A percentile compares a stretch with the other conserved stretches of the same genome.
These are phyloP conservation scores for Iodosphaeria phyllophila DNA, from an alignment of 2,329 filamentous ascomycete genomes.

Conservation along the genomic window DNA sequence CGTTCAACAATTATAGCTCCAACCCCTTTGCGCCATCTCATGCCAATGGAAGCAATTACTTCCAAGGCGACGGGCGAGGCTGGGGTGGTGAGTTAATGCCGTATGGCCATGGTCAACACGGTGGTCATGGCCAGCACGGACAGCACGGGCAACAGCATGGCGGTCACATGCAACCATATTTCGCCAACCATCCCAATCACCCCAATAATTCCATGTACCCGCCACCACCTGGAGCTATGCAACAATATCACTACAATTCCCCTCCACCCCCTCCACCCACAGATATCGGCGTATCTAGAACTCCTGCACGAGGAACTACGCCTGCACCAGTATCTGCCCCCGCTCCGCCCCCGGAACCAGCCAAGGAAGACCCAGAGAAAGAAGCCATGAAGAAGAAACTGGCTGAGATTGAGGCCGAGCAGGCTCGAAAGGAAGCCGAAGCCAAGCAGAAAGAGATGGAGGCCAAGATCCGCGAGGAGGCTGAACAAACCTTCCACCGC, in stretches of 20 bases:
- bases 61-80: constrained; percentile 16
- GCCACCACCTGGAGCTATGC: constrained; percentile 33
- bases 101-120: constrained; percentile 19
- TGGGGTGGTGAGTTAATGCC: constrained; percentile 15
- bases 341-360: constrained; percentile 3
- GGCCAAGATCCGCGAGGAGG: constrained; percentile 23
- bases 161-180: constrained; percentile 1
- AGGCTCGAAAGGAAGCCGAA: constrained; percentile 25
- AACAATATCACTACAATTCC: constrained; percentile 24
- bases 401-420: constrained; percentile 25
- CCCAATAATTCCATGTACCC: too few species aligned
- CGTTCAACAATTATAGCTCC: constrained; percentile 17
- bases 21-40: constrained; percentile 13
- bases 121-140: constrained; percentile 14
- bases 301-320: constrained; percentile 4
- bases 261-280: constrained; percentile 18
- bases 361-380: constrained; percentile 31
- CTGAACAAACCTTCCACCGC: constrained; percentile 22
- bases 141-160: background rate
- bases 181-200: too few species aligned
- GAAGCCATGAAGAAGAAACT: constrained; percentile 43
- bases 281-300: constrained; percentile 9
- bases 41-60: constrained; percentile 20
- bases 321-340: constrained; percentile 2
- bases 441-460: constrained; percentile 25